Percentiles rank a stretch among this genome's conserved stretches.
Conservation (phyloP, 176 grass and related monocot genomes). For the Triticum monococcum region DNA sequence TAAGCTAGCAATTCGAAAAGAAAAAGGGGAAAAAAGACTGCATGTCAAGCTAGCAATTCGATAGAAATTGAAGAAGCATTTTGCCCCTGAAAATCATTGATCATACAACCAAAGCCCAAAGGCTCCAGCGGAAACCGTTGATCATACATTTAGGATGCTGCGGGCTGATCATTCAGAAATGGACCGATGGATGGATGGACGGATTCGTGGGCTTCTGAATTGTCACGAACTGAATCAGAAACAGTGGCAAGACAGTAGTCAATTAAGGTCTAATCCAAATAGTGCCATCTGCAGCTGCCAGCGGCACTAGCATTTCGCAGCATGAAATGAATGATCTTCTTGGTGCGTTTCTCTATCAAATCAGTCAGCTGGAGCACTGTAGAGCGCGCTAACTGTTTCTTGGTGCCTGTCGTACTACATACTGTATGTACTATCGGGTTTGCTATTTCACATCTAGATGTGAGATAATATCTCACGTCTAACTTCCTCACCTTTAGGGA, state of each 20-base stretch:
- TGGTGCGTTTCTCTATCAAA: not conserved
- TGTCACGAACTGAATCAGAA: not conserved
- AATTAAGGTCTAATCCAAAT: not conserved
- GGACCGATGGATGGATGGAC: not conserved
- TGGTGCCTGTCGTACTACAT: no score
- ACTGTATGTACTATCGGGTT: no score
- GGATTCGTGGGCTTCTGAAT: not conserved
- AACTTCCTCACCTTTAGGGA: no score
- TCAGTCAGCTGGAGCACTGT: not conserved
- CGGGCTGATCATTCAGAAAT: not conserved
- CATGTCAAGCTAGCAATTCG: not conserved
- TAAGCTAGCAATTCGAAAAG: no score
- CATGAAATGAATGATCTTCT: not conserved
- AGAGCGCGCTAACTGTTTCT: no score
- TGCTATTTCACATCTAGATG: no score
- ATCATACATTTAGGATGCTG: not conserved
- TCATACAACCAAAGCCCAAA: not conserved
- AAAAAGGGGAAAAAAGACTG: no score
- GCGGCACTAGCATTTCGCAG: not conserved
- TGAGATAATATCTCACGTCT: no score
- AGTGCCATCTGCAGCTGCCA: not conserved
- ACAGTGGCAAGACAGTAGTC: not conserved
- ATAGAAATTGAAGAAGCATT: not conserved
- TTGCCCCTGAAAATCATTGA: not conserved
- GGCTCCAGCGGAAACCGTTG: not conserved